A percentile compares a stretch with the other conserved stretches of the same genome.
These are phyloP conservation scores for Erysimum cheiranthoides DNA, from an alignment of 345 rosid genomes.

Conservation along the genomic window DNA sequence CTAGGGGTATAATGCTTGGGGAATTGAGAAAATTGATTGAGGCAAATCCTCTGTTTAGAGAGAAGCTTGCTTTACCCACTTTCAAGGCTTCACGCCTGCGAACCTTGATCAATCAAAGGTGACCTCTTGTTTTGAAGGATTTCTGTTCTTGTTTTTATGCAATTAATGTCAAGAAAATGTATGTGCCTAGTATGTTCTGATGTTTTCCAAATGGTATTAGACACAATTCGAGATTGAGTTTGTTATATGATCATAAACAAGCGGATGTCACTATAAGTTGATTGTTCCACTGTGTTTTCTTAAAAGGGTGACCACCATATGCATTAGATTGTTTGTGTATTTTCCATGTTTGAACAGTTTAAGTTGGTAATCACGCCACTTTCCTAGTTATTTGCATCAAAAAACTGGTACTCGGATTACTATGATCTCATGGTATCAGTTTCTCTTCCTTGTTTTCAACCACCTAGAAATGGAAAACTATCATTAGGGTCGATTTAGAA, in stretches of 20 bases:
- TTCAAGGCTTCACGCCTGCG: slow-evolving; percentile 76
- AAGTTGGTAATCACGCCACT: neutral
- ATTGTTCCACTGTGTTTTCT: slow-evolving; percentile 7
- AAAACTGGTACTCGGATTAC: neutral
- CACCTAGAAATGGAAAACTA: neutral
- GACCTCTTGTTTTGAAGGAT: neutral
- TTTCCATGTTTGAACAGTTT: slow-evolving; percentile 5
- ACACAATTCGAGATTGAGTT: slow-evolving; percentile 5
- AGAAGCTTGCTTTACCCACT: slow-evolving; percentile 69
- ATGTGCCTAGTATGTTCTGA: neutral
- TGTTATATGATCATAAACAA: neutral
- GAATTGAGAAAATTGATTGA: slow-evolving; percentile 82
- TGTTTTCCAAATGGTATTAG: slow-evolving; percentile 10
- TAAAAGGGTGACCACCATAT: slow-evolving; percentile 12
- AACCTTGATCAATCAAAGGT: slow-evolving; percentile 88
- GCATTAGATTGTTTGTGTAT: neutral
- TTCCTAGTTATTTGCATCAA: slow-evolving; percentile 8
- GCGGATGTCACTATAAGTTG: neutral
- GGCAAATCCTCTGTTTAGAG: slow-evolving; percentile 84
- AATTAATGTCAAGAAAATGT: neutral
- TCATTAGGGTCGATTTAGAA: neutral
- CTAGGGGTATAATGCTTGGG: slow-evolving; percentile 71
- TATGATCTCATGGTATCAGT: slow-evolving; percentile 2
- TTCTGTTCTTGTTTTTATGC: neutral
- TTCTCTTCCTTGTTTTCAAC: neutral